These are phyloP conservation scores for Penicillium canariense DNA, from an alignment of 495 filamentous ascomycete genomes.

Conservation along the genomic window DNA sequence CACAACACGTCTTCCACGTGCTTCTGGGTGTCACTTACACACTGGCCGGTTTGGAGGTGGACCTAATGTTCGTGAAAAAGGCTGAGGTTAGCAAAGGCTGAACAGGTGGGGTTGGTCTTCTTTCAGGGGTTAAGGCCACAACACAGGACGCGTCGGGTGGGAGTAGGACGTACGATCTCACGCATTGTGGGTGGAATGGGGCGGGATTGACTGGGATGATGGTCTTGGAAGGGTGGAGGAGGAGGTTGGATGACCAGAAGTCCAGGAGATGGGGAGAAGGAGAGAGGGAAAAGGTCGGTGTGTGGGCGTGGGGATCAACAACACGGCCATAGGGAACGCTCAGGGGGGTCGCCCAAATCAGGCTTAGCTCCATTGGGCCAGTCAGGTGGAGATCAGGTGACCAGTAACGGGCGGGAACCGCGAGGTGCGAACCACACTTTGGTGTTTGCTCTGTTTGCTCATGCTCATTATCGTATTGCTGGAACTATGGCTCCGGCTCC, in stretches of 20 bases:
- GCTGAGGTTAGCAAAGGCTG: conserved; percentile 39
- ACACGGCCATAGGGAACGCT: conserved; percentile 25
- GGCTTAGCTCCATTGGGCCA: conserved; percentile 33
- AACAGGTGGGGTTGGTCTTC: conserved; percentile 41
- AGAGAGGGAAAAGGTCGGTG: conserved; percentile 33
- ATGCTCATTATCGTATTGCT: neutral
- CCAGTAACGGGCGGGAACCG: conserved; percentile 1
- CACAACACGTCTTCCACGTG: conserved; percentile 8
- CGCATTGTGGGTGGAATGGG: conserved; percentile 73
- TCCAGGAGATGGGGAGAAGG: conserved; percentile 27
- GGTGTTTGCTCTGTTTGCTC: conserved; percentile 3
- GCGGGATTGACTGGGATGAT: conserved; percentile 21
- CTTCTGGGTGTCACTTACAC: conserved; percentile 57
- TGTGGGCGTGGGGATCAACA: conserved; percentile 42
- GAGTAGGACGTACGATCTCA: conserved; percentile 77
- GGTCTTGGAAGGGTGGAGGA: conserved; percentile 18
- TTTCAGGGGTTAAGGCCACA: conserved; percentile 37
- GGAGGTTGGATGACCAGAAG: conserved; percentile 25
- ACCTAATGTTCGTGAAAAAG: conserved; percentile 60
- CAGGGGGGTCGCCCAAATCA: conserved; percentile 27
- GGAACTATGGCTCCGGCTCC: neutral
- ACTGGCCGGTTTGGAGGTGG: conserved; percentile 98
- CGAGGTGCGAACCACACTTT: conserved; percentile 34
- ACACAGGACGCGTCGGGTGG: conserved; percentile 40
- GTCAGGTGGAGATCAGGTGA: conserved; percentile 18